A percentile compares a stretch with the other conserved stretches of the same genome.
These are phyloP conservation scores for Pythium coloratum DNA, from an alignment of 352 stramenopile species.

Conservation along the genomic window DNA sequence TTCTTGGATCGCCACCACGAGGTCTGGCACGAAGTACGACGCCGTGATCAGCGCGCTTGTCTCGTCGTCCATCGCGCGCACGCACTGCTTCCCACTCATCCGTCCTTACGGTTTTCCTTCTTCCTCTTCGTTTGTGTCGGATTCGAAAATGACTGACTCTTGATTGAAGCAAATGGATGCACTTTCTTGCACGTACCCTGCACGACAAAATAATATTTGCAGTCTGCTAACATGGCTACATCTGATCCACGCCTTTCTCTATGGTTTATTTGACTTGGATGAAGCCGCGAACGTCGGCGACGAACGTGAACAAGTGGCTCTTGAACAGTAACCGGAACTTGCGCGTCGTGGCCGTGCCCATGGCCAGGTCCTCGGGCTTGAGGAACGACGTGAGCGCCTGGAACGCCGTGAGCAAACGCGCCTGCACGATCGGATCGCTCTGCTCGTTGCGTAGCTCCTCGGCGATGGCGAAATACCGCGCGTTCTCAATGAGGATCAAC, in stretches of 20 bases:
- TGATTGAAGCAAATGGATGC: conserved; percentile 3
- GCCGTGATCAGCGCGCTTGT: conserved; percentile 51
- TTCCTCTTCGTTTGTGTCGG: neutral
- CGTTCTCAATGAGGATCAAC: conserved; percentile 79
- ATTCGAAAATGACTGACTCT: conserved; percentile 19
- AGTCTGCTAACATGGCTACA: conserved; percentile 3
- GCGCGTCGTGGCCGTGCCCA: conserved; percentile 55
- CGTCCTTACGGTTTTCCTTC: too few species aligned
- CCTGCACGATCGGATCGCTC: conserved; percentile 39
- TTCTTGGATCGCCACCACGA: conserved; percentile 67
- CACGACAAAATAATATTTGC: conserved; percentile 24
- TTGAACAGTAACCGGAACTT: conserved; percentile 81
- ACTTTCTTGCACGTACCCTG: conserved; percentile 22
- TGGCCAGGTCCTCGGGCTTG: conserved; percentile 56
- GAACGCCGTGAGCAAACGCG: conserved; percentile 64
- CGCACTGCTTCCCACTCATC: neutral
- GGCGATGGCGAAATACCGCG: conserved; percentile 63
- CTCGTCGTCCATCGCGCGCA: conserved; percentile 2
- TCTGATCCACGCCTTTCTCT: neutral
- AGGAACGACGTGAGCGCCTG: conserved; percentile 68
- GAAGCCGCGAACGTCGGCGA: conserved; percentile 79
- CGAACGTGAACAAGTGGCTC: conserved; percentile 78
- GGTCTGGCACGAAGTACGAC: conserved; percentile 57
- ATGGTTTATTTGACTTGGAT: conserved; percentile 69
- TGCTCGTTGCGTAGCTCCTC: conserved; percentile 69